Percentiles rank a stretch among this genome's conserved stretches.
Conservation (phyloP, 2,329 filamentous ascomycete species). For the Graphium sp. region DNA sequence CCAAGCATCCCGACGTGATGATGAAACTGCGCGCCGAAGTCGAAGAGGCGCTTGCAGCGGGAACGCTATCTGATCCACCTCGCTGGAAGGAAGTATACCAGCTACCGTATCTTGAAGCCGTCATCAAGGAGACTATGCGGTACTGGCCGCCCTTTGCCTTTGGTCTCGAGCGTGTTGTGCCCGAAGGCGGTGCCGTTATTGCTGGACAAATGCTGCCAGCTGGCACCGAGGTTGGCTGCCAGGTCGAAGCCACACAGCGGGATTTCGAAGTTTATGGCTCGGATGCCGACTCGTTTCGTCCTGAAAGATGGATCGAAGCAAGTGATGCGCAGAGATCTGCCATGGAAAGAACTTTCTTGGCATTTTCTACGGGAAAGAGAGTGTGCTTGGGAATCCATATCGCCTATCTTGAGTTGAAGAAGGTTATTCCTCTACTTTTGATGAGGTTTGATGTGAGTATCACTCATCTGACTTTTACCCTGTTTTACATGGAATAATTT, state of each 20-base stretch:
- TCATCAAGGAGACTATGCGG: conserved; percentile 22
- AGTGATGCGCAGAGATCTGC: too few relatives aligned
- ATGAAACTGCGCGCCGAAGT: conserved; percentile 17
- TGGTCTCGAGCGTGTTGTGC: conserved; percentile 11
- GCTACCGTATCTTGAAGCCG: not conserved
- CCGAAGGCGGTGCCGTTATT: conserved; percentile 15
- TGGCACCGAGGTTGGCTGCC: too few relatives aligned
- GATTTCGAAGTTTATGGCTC: conserved; percentile 52
- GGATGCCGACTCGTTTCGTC: conserved; percentile 48
- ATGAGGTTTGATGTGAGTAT: too few relatives aligned
- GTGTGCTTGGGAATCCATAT: too few relatives aligned
- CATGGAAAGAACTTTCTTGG: too few relatives aligned
- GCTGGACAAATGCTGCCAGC: too few relatives aligned
- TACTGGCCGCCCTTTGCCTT: conserved; percentile 16
- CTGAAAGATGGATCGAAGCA: conserved; percentile 42
- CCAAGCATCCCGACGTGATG: conserved; percentile 12
- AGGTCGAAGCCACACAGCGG: too few relatives aligned
- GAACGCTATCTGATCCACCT: not conserved
- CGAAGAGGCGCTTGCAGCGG: not conserved
- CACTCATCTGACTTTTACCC: too few relatives aligned
- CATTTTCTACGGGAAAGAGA: too few relatives aligned
- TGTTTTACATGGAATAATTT: too few relatives aligned
- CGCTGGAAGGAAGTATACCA: not conserved
- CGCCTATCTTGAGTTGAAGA: too few relatives aligned
- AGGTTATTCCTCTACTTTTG: too few relatives aligned